Evolutionary conservation across 2,329 filamentous ascomycete species (phyloP), one percentile per base, ranked within the genome.

Genomic region (Hortaea sp.): DNA sequence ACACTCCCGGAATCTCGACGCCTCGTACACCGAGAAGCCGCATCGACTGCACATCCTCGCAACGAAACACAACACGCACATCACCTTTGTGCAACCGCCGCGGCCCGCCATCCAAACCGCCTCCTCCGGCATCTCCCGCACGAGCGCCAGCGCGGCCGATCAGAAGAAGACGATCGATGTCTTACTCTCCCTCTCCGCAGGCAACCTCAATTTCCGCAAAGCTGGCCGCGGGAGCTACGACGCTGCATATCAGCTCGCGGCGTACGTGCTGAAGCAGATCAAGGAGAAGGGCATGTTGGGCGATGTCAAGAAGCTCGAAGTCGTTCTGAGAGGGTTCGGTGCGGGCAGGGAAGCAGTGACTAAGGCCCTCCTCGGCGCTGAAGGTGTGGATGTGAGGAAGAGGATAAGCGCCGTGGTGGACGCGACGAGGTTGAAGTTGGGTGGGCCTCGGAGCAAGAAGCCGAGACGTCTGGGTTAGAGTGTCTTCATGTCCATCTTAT

Each of bases 1-100:
- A 30, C 46, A 41, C 39, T 27, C 32, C 43, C 42, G 44, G 37
- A 59, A 58, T 34, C 45, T 56, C 37, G 48, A 50, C 35, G 43
- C 50, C 13, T 32, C 41, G 5, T n/a, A 31, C 7, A 20, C 10
- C 5, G 20, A 37, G 5, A 49, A 53, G 35, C 83, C 85, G 2
- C 88, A 88, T 71, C 88, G 94, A 65, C 76, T 98, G 53, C 87
- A 95, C 70, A 74, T 98, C 64, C 90, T 81, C 69, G 72, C 84
- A 29, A 83, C 85, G 65, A 94, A 88, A 70, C 92, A 95, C 77
- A 98, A 98, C 72, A 92, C 87, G 13, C 88, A 97, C 68, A 78
- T 98, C 59, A 95, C 89, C 1, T 78, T 95, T 55, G 87, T 88
- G 20, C 82, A 83, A 60, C 89, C 92, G 29, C 45, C 58, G 5